Percentiles rank a stretch among this genome's conserved stretches.
Evolutionary conservation across 2,329 filamentous ascomycete species (phyloP).

Genomic region (Pseudogymnoascus sp.): DNA sequence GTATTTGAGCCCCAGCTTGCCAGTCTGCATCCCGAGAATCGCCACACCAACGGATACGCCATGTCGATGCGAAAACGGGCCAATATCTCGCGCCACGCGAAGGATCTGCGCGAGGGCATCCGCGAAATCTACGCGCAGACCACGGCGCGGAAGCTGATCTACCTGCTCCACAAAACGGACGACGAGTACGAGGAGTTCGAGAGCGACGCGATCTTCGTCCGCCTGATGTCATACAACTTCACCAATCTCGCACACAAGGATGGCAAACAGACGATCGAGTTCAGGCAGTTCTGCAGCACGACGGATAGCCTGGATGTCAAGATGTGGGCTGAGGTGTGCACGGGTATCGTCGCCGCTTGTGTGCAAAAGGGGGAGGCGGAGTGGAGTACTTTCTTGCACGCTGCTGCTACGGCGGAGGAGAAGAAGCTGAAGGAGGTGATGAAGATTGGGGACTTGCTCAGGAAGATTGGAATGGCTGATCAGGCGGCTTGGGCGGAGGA

Average conservation of each 20-base stretch:
- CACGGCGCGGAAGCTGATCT: not conserved
- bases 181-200: not conserved
- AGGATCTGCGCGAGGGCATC: not conserved
- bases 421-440: not conserved
- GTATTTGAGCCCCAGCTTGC: conserved; percentile 26
- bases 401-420: not conserved
- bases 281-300: not conserved
- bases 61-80: not conserved
- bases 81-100: not conserved
- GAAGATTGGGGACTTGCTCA: not conserved
- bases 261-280: not conserved
- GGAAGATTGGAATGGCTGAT: not conserved
- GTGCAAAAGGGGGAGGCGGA: not conserved
- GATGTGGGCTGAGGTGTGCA: not conserved
- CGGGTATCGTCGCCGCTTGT: not conserved
- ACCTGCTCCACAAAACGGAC: not conserved
- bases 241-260: not conserved
- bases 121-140: not conserved
- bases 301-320: not conserved
- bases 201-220: not conserved
- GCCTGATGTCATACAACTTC: not conserved
- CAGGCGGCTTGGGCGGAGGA: not conserved
- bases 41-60: not conserved
- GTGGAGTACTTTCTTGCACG: not conserved
- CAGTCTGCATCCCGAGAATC: conserved; percentile 20